A percentile compares a stretch with the other conserved stretches of the same genome.
Evolutionary conservation across 73 alveolate species (phyloP).

Genomic region (Stentor roeselii): DNA sequence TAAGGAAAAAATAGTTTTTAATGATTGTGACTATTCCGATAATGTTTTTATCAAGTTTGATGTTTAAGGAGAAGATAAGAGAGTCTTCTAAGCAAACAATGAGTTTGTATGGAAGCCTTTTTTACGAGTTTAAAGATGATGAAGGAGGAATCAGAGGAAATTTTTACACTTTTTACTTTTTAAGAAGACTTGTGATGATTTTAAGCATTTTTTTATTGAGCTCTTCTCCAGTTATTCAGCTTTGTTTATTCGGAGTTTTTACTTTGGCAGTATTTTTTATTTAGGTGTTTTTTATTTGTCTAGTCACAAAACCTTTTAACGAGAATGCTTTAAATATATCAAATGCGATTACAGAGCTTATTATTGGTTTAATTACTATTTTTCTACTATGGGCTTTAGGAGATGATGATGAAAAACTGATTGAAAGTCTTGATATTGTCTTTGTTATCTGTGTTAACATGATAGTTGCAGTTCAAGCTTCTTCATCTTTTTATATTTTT

Average conservation of each 20-base stretch:
- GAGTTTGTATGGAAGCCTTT: not conserved
- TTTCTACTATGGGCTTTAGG: too few relatives aligned
- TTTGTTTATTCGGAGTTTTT: not conserved
- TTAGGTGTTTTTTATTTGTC: not conserved
- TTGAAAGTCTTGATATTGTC: too few relatives aligned
- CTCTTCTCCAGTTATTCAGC: not conserved
- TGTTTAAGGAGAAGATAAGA: not conserved
- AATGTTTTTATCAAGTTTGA: not conserved
- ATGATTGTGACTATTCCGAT: not conserved
- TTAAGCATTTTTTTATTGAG: not conserved
- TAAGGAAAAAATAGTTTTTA: not conserved
- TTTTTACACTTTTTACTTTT: not conserved
- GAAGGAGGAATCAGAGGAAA: not conserved
- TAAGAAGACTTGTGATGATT: not conserved
- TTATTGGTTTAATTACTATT: not conserved
- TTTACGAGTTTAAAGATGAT: slow-evolving; percentile 8
- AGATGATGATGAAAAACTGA: too few relatives aligned
- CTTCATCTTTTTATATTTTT: too few relatives aligned
- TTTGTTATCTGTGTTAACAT: too few relatives aligned
- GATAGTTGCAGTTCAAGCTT: too few relatives aligned
- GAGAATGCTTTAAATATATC: not conserved
- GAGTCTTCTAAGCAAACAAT: not conserved
- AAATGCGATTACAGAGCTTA: not conserved
- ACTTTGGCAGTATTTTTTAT: not conserved
- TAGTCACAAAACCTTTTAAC: not conserved